Evolutionary conservation across 2,329 filamentous ascomycete species (phyloP), one percentile per base, ranked within the genome.

Genomic region (Ceratocystiopsis minuta): DNA sequence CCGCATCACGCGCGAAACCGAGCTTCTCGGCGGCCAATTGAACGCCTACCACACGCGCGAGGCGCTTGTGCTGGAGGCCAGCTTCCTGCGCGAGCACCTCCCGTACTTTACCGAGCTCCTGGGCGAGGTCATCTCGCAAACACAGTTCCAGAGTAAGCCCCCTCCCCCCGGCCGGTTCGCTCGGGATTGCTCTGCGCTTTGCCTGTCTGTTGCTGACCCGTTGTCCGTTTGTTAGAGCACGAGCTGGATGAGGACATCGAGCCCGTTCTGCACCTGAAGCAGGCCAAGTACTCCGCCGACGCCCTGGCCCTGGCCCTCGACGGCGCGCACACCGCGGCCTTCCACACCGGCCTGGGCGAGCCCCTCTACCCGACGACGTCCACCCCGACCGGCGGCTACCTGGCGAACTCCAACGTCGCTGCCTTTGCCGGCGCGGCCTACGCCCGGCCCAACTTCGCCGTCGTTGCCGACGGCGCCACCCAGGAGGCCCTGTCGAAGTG

Each of bases 21-120:
- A 98, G 67, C 80, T 98, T 48, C 77, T 98, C 50, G 90, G 92
- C 59, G 85, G 85, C 55, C 78, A 88, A 74, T 77, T 96, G 66
- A 72, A 68, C 53, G 71, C 88, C 51, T 84, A 82, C 63, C 86
- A 95, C 67, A 87, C 85, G 54, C 81, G 88, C 58, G 90, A 98
- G 70, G 86, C 86, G 58, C 67, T 98, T 49, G 77, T 98, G 46
- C 67, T 98, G 56, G 79, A 88, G 63, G 84, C 90, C 60, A 93
- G 81, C 68, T 98, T 98, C 72, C 76, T 98, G 52, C 78, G 85
- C 59, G 78, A 90, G 60, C 87, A 98, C 60, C 77, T 98, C 52
- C 90, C 90, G 52, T 98, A 96, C 75, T 98, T 94, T 62, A 76
- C 86, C 56, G 90, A 98, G 70, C 72, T 98, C 51, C 74, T 98